Percentiles rank a stretch among this genome's conserved stretches.
These are phyloP conservation scores for Leavenworthia alabamica DNA, from an alignment of 345 rosid species.

Conservation along the genomic window DNA sequence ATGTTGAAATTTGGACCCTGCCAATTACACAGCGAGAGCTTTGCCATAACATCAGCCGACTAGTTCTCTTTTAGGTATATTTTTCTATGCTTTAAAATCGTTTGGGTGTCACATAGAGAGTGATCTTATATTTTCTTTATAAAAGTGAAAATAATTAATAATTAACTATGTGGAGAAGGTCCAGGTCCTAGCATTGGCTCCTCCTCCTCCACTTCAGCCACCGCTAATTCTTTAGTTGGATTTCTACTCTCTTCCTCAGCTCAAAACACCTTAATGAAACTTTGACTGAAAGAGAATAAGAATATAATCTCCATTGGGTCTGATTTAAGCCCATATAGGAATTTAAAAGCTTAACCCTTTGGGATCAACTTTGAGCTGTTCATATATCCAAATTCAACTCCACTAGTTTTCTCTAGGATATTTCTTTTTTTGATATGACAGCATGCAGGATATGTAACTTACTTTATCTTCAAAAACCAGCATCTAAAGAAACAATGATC, in stretches of 20 bases:
- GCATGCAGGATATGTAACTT: too few species aligned
- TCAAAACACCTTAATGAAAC: neutral
- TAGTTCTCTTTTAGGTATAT: too few species aligned
- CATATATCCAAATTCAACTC: neutral
- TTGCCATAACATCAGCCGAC: too few species aligned
- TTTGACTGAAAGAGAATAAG: neutral
- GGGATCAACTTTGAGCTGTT: neutral
- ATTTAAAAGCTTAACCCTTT: neutral
- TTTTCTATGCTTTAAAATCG: too few species aligned
- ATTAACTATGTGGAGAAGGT: neutral
- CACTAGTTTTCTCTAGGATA: neutral
- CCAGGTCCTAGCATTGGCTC: conserved; percentile 59
- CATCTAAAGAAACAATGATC: too few species aligned
- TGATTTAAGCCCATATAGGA: neutral
- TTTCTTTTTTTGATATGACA: too few species aligned
- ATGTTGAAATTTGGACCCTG: too few species aligned
- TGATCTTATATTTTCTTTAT: too few species aligned
- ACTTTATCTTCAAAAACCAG: too few species aligned
- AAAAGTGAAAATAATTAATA: too few species aligned
- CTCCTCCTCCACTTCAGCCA: conserved; percentile 32
- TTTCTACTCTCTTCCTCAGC: neutral
- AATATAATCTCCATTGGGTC: neutral
- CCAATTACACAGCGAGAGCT: too few species aligned
- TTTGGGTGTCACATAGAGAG: too few species aligned
- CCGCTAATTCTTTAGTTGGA: conserved; percentile 11